Conservation (phyloP, 2,329 filamentous ascomycete species). For the Fusarium pseudonygamai region DNA sequence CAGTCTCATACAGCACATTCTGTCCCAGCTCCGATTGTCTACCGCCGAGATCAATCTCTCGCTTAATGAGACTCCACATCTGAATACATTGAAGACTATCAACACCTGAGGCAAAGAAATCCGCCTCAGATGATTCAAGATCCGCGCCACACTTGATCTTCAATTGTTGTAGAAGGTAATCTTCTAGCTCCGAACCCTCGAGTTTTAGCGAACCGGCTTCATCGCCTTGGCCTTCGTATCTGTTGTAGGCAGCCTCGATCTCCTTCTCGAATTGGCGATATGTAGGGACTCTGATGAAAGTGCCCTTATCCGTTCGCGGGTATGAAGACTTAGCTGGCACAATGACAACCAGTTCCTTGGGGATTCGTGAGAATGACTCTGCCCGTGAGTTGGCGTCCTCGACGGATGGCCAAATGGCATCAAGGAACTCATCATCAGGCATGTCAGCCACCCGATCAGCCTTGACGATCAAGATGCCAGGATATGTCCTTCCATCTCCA, state of each 20-base stretch:
- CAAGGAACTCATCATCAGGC: constrained; percentile 56
- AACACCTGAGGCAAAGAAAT: constrained; percentile 67
- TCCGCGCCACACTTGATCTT: constrained; percentile 46
- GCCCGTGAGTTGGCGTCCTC: constrained; percentile 59
- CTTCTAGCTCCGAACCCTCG: constrained; percentile 40
- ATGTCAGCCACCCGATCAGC: constrained; percentile 54
- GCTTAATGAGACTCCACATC: constrained; percentile 62
- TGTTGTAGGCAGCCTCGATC: constrained; percentile 54
- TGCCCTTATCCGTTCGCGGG: constrained; percentile 63
- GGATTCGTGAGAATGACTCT: constrained; percentile 63
- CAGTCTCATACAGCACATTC: constrained; percentile 69
- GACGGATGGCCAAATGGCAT: constrained; percentile 60
- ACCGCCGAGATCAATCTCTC: constrained; percentile 59
- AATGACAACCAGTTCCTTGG: constrained; percentile 61
- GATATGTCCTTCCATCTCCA: constrained; percentile 61
- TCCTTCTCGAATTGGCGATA: constrained; percentile 55
- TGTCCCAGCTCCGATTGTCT: constrained; percentile 54
- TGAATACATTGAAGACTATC: constrained; percentile 68
- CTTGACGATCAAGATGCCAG: constrained; percentile 64
- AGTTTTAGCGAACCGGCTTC: constrained; percentile 3
- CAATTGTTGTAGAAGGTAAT: constrained; percentile 37
- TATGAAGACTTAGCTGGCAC: constrained; percentile 55
- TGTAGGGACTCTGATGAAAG: constrained; percentile 60
- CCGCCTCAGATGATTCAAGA: constrained; percentile 39
- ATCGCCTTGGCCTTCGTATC: constrained; percentile 21